A percentile compares a stretch with the other conserved stretches of the same genome.
Conservation (phyloP, 2,329 filamentous ascomycete genomes). For the Pyricularia sp. region DNA sequence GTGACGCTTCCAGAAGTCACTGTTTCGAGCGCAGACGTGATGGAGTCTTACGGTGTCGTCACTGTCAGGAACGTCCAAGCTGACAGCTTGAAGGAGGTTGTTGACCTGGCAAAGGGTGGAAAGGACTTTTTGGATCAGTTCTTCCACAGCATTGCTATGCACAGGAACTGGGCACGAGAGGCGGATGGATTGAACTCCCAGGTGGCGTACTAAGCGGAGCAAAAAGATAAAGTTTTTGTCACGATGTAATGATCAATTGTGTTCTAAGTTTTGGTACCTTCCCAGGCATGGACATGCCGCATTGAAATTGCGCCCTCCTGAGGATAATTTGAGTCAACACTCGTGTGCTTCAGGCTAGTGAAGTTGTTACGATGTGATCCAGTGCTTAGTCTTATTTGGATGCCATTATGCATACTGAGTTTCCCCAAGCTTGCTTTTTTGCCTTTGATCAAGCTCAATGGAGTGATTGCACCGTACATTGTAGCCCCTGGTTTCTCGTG, state of each 20-base stretch:
- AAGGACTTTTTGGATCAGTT: slow-evolving; percentile 60
- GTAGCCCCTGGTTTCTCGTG: not conserved
- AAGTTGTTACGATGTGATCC: not conserved
- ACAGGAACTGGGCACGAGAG: slow-evolving; percentile 64
- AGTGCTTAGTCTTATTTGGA: not conserved
- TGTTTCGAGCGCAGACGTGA: slow-evolving; percentile 31
- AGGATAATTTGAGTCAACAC: not conserved
- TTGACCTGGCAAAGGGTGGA: slow-evolving; percentile 53
- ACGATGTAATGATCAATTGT: not conserved
- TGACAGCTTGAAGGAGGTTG: slow-evolving; percentile 44
- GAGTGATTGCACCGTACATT: not conserved
- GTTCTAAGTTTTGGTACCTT: not conserved
- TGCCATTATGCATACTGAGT: not conserved
- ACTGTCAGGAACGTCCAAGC: slow-evolving; percentile 44
- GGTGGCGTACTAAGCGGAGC: slow-evolving; percentile 51
- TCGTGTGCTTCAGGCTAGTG: not conserved
- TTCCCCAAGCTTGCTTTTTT: not conserved
- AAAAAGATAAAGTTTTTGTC: not conserved
- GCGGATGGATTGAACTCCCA: slow-evolving; percentile 51
- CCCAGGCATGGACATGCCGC: not conserved
- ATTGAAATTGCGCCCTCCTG: not conserved
- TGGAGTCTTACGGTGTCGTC: slow-evolving; percentile 66
- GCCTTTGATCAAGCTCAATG: not conserved
- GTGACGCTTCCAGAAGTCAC: slow-evolving; percentile 28
- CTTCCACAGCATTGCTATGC: slow-evolving; percentile 54